phyloP scores from a whole-genome alignment of 805 yeast genomes.

The Ogataea neopini region DNA sequence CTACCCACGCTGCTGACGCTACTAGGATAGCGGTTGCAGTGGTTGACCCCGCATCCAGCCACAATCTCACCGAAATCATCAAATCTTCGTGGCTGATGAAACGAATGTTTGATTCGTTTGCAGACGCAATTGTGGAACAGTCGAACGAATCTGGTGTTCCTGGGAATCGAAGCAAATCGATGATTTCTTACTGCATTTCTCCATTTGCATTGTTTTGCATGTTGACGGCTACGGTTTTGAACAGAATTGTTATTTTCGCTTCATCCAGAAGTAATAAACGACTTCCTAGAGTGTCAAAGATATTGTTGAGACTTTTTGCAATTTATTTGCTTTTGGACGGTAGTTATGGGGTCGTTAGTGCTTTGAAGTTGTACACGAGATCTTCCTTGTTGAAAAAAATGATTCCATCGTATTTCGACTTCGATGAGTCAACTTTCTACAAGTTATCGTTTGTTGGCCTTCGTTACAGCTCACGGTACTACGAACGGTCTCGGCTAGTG shows the following conservation, averaged over 20 bases:
- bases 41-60: constrained; percentile 17
- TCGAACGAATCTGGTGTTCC: constrained; percentile 32
- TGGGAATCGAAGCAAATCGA: constrained; percentile 39
- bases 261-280: constrained; percentile 45
- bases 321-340: constrained; percentile 37
- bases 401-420: constrained; percentile 27
- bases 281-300: constrained; percentile 33
- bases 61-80: constrained; percentile 14
- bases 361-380: constrained; percentile 31
- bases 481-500: constrained; percentile 12
- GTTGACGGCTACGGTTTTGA: constrained; percentile 56
- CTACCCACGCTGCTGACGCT: constrained; percentile 1
- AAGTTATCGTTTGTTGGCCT: constrained; percentile 30
- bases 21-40: constrained; percentile 13
- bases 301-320: constrained; percentile 41
- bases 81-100: constrained; percentile 27
- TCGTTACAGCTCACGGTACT: constrained; percentile 26
- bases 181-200: constrained; percentile 50
- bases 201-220: constrained; percentile 55
- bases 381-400: constrained; percentile 9
- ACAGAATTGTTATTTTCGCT: constrained; percentile 60
- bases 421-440: constrained; percentile 25
- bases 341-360: constrained; percentile 37
- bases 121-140: constrained; percentile 37
- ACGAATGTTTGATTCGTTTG: constrained; percentile 31